phyloP scores from a whole-genome alignment of 2,329 filamentous ascomycete genomes.

The Exophiala sp. region DNA sequence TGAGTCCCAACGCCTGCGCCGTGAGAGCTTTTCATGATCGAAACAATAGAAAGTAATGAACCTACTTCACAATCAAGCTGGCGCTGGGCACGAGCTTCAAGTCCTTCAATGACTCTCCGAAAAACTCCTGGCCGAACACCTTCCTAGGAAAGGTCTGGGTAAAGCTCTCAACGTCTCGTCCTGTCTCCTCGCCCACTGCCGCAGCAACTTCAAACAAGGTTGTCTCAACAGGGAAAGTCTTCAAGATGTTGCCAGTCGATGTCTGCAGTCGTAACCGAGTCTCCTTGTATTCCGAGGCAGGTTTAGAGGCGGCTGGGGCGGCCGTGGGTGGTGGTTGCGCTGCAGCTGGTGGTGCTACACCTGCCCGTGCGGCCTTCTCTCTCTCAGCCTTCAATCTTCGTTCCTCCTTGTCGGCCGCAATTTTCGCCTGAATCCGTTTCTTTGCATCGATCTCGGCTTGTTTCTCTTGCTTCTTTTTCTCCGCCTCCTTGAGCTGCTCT shows the following conservation, averaged over 20 bases:
- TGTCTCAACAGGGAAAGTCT: constrained; percentile 81
- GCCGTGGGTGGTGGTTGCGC: constrained; percentile 43
- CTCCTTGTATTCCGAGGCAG: constrained; percentile 68
- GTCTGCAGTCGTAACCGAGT: constrained; percentile 78
- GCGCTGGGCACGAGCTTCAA: constrained; percentile 84
- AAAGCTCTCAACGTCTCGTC: constrained; percentile 66
- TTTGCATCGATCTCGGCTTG: constrained; percentile 76
- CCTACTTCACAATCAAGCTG: constrained; percentile 65
- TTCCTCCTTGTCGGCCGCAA: constrained; percentile 89
- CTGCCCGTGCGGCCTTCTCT: constrained; percentile 79
- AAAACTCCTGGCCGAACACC: constrained; percentile 67
- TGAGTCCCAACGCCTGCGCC: constrained; percentile 12
- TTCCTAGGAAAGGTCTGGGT: constrained; percentile 83
- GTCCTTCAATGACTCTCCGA: constrained; percentile 87
- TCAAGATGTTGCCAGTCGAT: constrained; percentile 67
- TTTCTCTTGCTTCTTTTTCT: constrained; percentile 82
- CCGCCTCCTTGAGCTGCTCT: constrained; percentile 86
- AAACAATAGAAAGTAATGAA: constrained; percentile 7
- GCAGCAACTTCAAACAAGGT: constrained; percentile 90
- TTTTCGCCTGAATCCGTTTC: constrained; percentile 84
- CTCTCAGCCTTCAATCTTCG: constrained; percentile 76
- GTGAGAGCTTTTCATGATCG: constrained; percentile 2
- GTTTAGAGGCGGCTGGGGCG: constrained; percentile 51
- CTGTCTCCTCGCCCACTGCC: constrained; percentile 64
- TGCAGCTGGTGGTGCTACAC: constrained; percentile 47